A percentile compares a stretch with the other conserved stretches of the same genome.
These are phyloP conservation scores for Oryza glumipatula DNA, from an alignment of 176 grass and related monocot species.

Conservation along the genomic window DNA sequence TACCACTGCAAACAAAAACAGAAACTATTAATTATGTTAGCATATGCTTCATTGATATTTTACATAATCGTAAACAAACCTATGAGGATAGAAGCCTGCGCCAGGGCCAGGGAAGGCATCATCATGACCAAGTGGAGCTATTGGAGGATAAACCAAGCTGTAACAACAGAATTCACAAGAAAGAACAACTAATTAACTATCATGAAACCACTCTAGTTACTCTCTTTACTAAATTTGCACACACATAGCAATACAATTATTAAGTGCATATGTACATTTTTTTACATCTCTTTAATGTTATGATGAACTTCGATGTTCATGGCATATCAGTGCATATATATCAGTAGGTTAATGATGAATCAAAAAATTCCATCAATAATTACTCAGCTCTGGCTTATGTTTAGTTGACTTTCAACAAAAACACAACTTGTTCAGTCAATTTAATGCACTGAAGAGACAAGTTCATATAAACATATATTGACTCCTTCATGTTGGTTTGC, in stretches of 20 bases:
- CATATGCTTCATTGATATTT: neutral
- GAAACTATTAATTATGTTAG: slow-evolving; percentile 27
- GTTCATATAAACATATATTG: neutral
- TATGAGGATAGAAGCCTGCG: slow-evolving; percentile 77
- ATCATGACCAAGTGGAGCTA: slow-evolving; percentile 60
- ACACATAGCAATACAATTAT: neutral
- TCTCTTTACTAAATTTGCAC: neutral
- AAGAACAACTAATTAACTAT: slow-evolving; percentile 14
- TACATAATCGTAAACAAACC: slow-evolving; percentile 48
- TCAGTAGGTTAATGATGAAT: neutral
- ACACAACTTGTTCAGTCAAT: slow-evolving; percentile 1
- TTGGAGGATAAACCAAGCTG: slow-evolving; percentile 73
- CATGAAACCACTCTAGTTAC: slow-evolving; percentile 1
- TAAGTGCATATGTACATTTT: neutral
- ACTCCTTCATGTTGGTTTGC: too few species aligned
- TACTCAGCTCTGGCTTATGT: neutral
- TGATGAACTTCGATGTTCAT: neutral
- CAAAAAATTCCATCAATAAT: slow-evolving; percentile 1
- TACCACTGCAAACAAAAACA: slow-evolving; percentile 61
- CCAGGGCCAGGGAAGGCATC: slow-evolving; percentile 77
- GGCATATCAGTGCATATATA: neutral
- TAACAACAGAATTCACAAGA: slow-evolving; percentile 17
- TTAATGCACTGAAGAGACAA: neutral
- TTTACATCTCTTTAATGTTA: slow-evolving; percentile 1
- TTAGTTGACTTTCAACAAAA: slow-evolving; percentile 15